A percentile compares a stretch with the other conserved stretches of the same genome.
Evolutionary conservation across 345 rosid species (phyloP).

Genomic region (Linum trigynum): DNA sequence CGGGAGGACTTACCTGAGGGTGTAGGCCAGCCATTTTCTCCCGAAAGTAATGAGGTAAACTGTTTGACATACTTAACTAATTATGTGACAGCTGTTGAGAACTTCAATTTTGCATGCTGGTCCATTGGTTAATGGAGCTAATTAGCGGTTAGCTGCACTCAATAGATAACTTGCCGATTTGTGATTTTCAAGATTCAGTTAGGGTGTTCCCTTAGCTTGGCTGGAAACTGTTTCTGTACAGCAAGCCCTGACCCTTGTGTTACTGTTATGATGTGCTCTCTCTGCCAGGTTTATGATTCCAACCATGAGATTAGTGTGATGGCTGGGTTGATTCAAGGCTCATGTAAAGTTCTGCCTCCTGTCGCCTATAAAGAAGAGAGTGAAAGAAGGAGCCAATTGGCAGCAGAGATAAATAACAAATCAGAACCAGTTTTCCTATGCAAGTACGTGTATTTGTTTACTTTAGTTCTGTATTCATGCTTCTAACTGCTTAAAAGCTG

Average conservation of each 20-base stretch:
- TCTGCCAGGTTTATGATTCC: conserved; percentile 54
- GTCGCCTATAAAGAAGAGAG: conserved; percentile 42
- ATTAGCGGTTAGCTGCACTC: not conserved
- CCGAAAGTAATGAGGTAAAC: conserved; percentile 51
- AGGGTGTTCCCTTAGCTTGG: too few relatives aligned
- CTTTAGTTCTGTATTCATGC: not conserved
- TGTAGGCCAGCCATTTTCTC: conserved; percentile 44
- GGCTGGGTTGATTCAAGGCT: conserved; percentile 50
- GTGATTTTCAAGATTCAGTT: too few relatives aligned
- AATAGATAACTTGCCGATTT: too few relatives aligned
- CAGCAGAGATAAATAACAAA: conserved; percentile 27
- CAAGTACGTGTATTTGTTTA: conserved; percentile 37
- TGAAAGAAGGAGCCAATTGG: conserved; percentile 34
- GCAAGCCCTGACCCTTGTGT: too few relatives aligned
- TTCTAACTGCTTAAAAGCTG: conserved; percentile 2
- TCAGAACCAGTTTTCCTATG: conserved; percentile 36
- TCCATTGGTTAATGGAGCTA: not conserved
- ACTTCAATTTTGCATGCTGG: not conserved
- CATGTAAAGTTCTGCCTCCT: conserved; percentile 50
- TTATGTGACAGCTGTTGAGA: not conserved
- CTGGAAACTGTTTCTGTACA: too few relatives aligned
- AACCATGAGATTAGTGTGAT: conserved; percentile 37
- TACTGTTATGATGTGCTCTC: not conserved
- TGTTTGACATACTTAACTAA: conserved; percentile 1
- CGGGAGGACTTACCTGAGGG: conserved; percentile 58